Conservation (phyloP, 768 basidiomycete species). For the Mycena filopes region DNA sequence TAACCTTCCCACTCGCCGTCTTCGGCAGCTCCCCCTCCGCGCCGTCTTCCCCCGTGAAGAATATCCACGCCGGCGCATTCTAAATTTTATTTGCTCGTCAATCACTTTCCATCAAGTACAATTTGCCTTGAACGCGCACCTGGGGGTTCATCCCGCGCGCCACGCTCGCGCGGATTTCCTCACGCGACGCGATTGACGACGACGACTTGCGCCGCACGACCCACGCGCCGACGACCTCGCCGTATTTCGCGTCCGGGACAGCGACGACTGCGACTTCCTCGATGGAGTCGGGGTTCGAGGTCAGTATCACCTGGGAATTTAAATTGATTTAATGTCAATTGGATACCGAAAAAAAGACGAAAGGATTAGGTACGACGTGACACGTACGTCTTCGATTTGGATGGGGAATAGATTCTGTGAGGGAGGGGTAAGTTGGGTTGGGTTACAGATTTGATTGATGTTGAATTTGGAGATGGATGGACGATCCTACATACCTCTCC, state of each 20-base stretch:
- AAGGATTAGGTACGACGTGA: too few relatives aligned
- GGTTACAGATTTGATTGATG: too few relatives aligned
- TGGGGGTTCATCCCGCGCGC: conserved; percentile 79
- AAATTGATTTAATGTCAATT: too few relatives aligned
- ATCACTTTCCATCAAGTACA: neutral
- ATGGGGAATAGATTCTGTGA: conserved; percentile 84
- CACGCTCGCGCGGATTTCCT: conserved; percentile 66
- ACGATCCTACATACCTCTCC: conserved; percentile 67
- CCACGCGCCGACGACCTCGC: conserved; percentile 88
- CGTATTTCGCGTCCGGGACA: conserved; percentile 74
- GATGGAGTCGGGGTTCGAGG: conserved; percentile 48
- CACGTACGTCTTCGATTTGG: conserved; percentile 87
- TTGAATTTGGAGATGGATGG: too few relatives aligned
- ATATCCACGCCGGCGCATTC: conserved; percentile 87
- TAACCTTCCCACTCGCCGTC: conserved; percentile 89
- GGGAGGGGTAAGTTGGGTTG: conserved; percentile 1
- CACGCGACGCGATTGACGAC: conserved; percentile 53
- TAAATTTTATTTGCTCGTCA: conserved; percentile 40
- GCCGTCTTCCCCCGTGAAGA: conserved; percentile 81
- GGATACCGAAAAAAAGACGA: too few relatives aligned
- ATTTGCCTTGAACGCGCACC: conserved; percentile 50
- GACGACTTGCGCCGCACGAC: conserved; percentile 67
- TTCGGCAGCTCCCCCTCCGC: conserved; percentile 72
- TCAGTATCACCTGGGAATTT: conserved; percentile 28
- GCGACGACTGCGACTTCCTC: conserved; percentile 80